Conservation (phyloP, 1,139 yeast genomes). For the Kodamaea plutei region DNA sequence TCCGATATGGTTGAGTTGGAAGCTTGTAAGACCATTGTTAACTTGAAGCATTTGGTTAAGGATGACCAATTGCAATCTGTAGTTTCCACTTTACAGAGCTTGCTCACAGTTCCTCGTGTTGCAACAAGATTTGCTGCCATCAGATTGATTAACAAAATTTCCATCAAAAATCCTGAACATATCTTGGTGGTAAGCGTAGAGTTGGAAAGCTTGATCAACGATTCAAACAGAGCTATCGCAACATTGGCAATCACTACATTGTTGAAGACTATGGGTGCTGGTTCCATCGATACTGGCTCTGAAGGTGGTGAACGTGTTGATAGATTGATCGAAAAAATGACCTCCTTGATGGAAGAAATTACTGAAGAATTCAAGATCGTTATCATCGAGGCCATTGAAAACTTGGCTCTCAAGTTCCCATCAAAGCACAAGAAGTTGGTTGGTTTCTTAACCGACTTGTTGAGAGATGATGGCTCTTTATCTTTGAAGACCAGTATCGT, state of each 20-base stretch:
- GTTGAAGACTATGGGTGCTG: slow-evolving; percentile 88
- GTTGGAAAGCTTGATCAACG: slow-evolving; percentile 82
- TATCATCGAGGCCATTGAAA: slow-evolving; percentile 91
- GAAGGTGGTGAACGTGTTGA: slow-evolving; percentile 69
- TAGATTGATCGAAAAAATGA: slow-evolving; percentile 79
- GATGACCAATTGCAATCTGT: slow-evolving; percentile 64
- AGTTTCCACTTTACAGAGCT: slow-evolving; percentile 66
- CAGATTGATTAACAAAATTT: slow-evolving; percentile 79
- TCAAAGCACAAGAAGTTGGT: slow-evolving; percentile 81
- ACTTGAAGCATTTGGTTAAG: slow-evolving; percentile 53
- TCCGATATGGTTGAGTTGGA: slow-evolving; percentile 90
- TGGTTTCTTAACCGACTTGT: slow-evolving; percentile 73
- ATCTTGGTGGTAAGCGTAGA: slow-evolving; percentile 70
- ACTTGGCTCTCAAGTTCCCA: slow-evolving; percentile 90
- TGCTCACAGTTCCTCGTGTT: slow-evolving; percentile 84
- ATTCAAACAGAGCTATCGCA: slow-evolving; percentile 87
- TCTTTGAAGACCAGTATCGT: slow-evolving; percentile 82
- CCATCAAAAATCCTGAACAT: slow-evolving; percentile 76
- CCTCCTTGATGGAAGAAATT: slow-evolving; percentile 88
- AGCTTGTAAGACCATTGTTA: slow-evolving; percentile 80
- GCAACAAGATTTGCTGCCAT: slow-evolving; percentile 92
- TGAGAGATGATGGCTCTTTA: slow-evolving; percentile 89
- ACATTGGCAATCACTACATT: slow-evolving; percentile 97
- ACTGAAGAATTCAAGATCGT: slow-evolving; percentile 94
- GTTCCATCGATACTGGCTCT: slow-evolving; percentile 31